Conservation (phyloP, 2,329 filamentous ascomycete genomes). For the Colletotrichum tropicicola region DNA sequence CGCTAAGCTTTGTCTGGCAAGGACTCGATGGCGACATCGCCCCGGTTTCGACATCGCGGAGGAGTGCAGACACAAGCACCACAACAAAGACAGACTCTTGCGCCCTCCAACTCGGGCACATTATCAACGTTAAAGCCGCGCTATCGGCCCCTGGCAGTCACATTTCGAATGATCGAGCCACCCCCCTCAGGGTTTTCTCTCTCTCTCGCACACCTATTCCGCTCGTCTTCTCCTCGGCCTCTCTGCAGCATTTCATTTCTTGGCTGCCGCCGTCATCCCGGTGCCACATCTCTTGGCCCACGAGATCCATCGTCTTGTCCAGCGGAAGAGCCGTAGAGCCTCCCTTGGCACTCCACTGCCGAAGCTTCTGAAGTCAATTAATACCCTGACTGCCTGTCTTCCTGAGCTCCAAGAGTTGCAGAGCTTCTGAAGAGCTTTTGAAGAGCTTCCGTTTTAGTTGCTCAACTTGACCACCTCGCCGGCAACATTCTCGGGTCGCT, state of each 20-base stretch:
- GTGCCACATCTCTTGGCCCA: constrained; percentile 30
- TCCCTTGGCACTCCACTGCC: constrained; percentile 28
- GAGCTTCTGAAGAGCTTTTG: constrained; percentile 6
- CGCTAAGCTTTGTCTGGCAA: constrained; percentile 31
- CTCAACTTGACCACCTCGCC: background rate
- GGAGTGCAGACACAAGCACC: constrained; percentile 22
- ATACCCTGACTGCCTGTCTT: constrained; percentile 10
- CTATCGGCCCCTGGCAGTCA: background rate
- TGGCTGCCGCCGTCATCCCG: constrained; percentile 27
- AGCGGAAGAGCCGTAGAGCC: constrained; percentile 21
- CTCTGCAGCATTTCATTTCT: constrained; percentile 20
- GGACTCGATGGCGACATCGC: constrained; percentile 39
- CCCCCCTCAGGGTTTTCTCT: constrained; percentile 18
- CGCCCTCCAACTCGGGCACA: constrained; percentile 1
- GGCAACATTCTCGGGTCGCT: background rate
- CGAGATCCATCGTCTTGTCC: constrained; percentile 26
- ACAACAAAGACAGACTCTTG: constrained; percentile 7
- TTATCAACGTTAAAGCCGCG: constrained; percentile 11
- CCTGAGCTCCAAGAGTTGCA: background rate
- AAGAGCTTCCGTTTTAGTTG: constrained; percentile 17
- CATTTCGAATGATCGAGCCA: background rate
- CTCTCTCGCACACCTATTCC: background rate
- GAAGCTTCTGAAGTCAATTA: constrained; percentile 25
- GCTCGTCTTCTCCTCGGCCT: constrained; percentile 21
- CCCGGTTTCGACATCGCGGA: constrained; percentile 30